Evolutionary conservation across 2,329 filamentous ascomycete species (phyloP).

Genomic region (Rhynchosporium agropyri): DNA sequence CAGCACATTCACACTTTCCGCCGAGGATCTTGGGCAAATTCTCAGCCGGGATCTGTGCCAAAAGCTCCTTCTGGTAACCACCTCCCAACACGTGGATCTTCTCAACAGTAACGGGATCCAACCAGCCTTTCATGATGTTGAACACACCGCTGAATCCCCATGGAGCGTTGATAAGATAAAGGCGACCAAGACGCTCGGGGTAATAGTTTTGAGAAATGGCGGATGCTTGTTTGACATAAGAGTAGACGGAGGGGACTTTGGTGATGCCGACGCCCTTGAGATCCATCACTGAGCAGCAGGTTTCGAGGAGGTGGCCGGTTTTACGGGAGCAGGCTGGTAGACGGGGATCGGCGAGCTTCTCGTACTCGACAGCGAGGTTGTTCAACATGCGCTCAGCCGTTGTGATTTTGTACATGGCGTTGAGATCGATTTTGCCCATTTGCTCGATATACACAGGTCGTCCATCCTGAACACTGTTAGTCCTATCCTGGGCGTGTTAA

Average conservation of each 20-base stretch:
- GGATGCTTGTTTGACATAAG: conserved; percentile 83
- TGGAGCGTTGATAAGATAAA: conserved; percentile 97
- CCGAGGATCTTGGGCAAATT: conserved; percentile 88
- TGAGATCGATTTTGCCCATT: conserved; percentile 89
- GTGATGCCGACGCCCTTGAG: conserved; percentile 88
- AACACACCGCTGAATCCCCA: conserved; percentile 93
- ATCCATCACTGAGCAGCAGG: conserved; percentile 98
- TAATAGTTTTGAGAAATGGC: conserved; percentile 98
- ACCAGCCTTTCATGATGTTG: conserved; percentile 84
- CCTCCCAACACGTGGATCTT: conserved; percentile 92
- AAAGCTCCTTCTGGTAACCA: conserved; percentile 80
- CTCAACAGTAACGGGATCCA: conserved; percentile 93
- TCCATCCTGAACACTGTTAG: conserved; percentile 68
- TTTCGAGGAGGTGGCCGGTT: conserved; percentile 86
- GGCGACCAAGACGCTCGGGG: conserved; percentile 90
- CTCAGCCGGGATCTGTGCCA: conserved; percentile 83
- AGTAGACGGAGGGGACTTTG: conserved; percentile 82
- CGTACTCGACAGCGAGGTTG: conserved; percentile 97
- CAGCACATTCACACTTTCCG: conserved; percentile 77
- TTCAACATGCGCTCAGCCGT: conserved; percentile 90
- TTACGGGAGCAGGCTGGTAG: conserved; percentile 96
- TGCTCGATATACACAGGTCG: conserved; percentile 97
- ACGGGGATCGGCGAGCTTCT: conserved; percentile 90
- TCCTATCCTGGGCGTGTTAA: not conserved
- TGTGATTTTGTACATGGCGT: conserved; percentile 90